These are phyloP conservation scores for Sclerotiophoma versabilis DNA, from an alignment of 2,329 filamentous ascomycete species.

Conservation along the genomic window DNA sequence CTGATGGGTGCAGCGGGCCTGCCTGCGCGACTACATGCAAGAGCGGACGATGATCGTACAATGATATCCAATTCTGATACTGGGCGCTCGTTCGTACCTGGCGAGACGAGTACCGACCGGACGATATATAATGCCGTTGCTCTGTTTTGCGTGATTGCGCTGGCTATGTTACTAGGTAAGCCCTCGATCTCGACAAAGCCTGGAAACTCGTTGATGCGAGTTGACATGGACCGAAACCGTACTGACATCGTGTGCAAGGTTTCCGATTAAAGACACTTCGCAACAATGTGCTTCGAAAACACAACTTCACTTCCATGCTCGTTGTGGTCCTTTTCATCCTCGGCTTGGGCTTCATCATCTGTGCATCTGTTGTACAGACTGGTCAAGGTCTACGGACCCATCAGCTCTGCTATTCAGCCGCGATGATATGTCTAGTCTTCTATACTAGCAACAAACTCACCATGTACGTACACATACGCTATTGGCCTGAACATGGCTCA, in stretches of 20 bases:
- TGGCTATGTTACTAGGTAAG: slow-evolving; percentile 20
- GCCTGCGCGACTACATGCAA: neutral
- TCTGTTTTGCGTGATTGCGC: slow-evolving; percentile 15
- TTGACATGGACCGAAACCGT: neutral
- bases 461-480: slow-evolving; percentile 21
- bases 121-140: slow-evolving; percentile 21
- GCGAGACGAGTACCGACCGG: slow-evolving; percentile 16
- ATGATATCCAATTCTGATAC: slow-evolving; percentile 19
- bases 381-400: slow-evolving; percentile 35
- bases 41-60: slow-evolving; percentile 11
- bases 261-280: slow-evolving; percentile 20
- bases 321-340: slow-evolving; percentile 21
- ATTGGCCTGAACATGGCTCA: neutral
- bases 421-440: slow-evolving; percentile 49
- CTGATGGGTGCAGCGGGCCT: neutral
- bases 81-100: slow-evolving; percentile 16
- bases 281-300: slow-evolving; percentile 21
- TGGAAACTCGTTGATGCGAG: too few species aligned
- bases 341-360: slow-evolving; percentile 23
- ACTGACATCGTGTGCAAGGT: slow-evolving; percentile 10
- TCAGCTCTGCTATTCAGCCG: slow-evolving; percentile 40
- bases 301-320: slow-evolving; percentile 27
- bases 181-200: neutral
- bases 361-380: slow-evolving; percentile 32
- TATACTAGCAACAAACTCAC: slow-evolving; percentile 46